phyloP scores from a whole-genome alignment of 2,329 filamentous ascomycete genomes.

The Hirsutella rhossiliensis region DNA sequence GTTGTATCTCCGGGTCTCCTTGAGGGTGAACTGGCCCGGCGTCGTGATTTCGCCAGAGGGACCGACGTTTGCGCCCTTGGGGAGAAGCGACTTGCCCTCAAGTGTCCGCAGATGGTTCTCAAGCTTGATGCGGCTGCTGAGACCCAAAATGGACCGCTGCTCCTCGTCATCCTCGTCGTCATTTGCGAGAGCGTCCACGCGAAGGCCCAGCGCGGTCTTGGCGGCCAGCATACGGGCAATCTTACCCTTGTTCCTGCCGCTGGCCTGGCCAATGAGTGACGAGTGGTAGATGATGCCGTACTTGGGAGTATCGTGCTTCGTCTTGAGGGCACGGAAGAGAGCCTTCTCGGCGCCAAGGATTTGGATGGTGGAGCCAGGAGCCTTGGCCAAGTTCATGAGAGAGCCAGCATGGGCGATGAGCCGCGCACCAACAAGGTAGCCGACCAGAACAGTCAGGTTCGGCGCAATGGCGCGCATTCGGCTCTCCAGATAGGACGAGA shows the following conservation, averaged over 20 bases:
- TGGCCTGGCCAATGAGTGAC: conserved; percentile 90
- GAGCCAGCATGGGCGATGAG: conserved; percentile 93
- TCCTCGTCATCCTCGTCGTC: conserved; percentile 72
- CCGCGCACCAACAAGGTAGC: conserved; percentile 85
- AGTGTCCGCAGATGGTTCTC: conserved; percentile 66
- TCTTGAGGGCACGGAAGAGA: conserved; percentile 95
- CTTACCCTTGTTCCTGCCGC: conserved; percentile 98
- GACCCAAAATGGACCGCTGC: conserved; percentile 72
- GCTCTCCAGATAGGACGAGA: conserved; percentile 78
- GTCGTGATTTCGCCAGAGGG: conserved; percentile 55
- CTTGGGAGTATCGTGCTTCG: conserved; percentile 97
- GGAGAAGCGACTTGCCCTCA: conserved; percentile 80
- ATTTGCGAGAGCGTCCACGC: conserved; percentile 64
- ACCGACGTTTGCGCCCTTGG: conserved; percentile 62
- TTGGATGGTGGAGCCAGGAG: conserved; percentile 89
- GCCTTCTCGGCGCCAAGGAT: conserved; percentile 98
- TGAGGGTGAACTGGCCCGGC: conserved; percentile 77
- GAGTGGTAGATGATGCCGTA: conserved; percentile 93
- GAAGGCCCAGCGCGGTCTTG: conserved; percentile 85
- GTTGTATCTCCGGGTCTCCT: conserved; percentile 91
- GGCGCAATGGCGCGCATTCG: conserved; percentile 96
- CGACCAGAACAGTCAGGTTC: conserved; percentile 86
- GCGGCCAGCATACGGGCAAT: conserved; percentile 93
- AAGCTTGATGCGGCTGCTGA: conserved; percentile 57
- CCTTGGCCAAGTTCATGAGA: conserved; percentile 89